Evolutionary conservation across 495 filamentous ascomycete species (phyloP), one percentile per base, ranked within the genome.

Genomic region (Neurospora sublineolata): DNA sequence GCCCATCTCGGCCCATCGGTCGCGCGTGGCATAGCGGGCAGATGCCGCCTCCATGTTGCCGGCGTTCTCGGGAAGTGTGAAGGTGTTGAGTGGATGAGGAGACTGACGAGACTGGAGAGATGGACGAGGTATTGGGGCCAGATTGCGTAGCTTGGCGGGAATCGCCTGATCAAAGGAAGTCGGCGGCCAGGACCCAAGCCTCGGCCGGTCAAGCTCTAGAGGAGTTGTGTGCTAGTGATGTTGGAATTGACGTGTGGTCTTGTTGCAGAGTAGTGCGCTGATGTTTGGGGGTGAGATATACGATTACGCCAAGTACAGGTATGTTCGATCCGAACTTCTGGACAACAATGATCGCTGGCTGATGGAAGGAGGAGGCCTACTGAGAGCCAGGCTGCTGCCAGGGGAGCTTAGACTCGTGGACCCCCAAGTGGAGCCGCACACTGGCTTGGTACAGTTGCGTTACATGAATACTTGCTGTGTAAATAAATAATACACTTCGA

Each of bases 21-120:
- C 95, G 83, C 95, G 89, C 75, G 94, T 91, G 78, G 94, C 94
- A 86, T 94, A 96, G 73, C 96, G 90, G 82, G 94, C 94, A 76
- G 94, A 96, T 75, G 93, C 90, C 75, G 96, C 94, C 89, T 98
- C 95, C 94, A 97, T 87, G 44, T 73, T 70, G 38, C 30, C 71
- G 41, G 38, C 37, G 60, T 20, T 23, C 23, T 18, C 39, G 16
- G 42, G 27, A 12, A 30, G 69, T 76, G 46, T 40, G 40, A 41
- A 9, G 20, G 30, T 14, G 20, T 41, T 71, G 37, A n/a, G 14
- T 69, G 16, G 23, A 1, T 20, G 36, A 60, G 5, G 6, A 60
- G 52, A 60, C 12, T 30, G 27, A 60, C 23, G 46, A 60, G 2
- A 7, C 23, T 60, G 11, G 33, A 33, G 52, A 64, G 52, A 33